Conservation (phyloP, 1,284 basidiomycete species). For the Vanrija sp. region DNA sequence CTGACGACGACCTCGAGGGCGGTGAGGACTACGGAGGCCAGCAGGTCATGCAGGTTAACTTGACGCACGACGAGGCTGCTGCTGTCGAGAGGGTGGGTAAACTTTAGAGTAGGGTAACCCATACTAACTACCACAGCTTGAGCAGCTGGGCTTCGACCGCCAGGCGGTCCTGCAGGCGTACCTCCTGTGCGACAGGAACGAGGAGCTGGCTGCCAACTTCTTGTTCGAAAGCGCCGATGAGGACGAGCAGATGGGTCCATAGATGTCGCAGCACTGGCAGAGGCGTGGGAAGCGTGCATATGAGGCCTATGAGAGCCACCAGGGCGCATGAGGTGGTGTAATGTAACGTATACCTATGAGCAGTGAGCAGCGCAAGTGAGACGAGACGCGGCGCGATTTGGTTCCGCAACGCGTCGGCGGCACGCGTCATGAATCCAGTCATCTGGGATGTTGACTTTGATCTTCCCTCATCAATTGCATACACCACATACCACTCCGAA, state of each 20-base stretch:
- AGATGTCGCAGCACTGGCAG: neutral
- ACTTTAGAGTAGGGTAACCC: too few species aligned
- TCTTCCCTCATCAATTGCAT: too few species aligned
- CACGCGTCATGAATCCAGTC: constrained; percentile 1
- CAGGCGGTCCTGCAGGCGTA: constrained; percentile 77
- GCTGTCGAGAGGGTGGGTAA: constrained; percentile 76
- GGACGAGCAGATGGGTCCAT: constrained; percentile 42
- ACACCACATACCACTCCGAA: neutral
- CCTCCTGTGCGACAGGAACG: constrained; percentile 88
- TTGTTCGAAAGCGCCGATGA: constrained; percentile 73
- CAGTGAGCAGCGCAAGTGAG: neutral
- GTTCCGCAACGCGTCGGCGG: constrained; percentile 13
- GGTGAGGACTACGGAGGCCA: constrained; percentile 55
- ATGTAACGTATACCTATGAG: neutral
- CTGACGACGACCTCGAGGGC: constrained; percentile 47
- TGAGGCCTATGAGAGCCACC: too few species aligned
- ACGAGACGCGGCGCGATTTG: constrained; percentile 2
- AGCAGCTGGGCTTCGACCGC: constrained; percentile 78
- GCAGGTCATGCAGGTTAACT: constrained; percentile 63
- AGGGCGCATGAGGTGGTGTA: neutral
- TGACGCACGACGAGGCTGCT: constrained; percentile 73
- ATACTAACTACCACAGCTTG: constrained; percentile 56
- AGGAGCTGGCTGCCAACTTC: constrained; percentile 89
- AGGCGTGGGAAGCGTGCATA: too few species aligned
- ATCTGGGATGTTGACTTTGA: neutral